Percentiles rank a stretch among this genome's conserved stretches.
phyloP scores from a whole-genome alignment of 768 basidiomycete genomes.

The Lactarius sanguifluus region DNA sequence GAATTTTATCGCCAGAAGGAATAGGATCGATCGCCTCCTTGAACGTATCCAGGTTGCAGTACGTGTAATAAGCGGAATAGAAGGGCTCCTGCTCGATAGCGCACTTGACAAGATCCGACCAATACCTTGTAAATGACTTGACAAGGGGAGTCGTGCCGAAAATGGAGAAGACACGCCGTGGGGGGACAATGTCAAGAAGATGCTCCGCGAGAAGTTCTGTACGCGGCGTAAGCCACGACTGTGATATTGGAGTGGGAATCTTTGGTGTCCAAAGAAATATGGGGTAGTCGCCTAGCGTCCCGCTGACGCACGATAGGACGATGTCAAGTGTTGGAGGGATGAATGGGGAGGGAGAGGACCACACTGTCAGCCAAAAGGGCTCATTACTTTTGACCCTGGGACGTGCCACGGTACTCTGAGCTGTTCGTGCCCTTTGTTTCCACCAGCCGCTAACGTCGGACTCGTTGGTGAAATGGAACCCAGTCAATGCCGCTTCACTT shows the following conservation, averaged over 20 bases:
- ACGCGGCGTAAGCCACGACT: slow-evolving; percentile 39
- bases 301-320: slow-evolving; percentile 48
- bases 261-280: slow-evolving; percentile 51
- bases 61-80: slow-evolving; percentile 50
- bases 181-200: slow-evolving; percentile 41
- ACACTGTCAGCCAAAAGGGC: slow-evolving; percentile 52
- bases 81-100: slow-evolving; percentile 44
- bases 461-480: slow-evolving; percentile 39
- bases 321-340: slow-evolving; percentile 40
- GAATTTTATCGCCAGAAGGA: slow-evolving; percentile 40
- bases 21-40: slow-evolving; percentile 32
- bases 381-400: slow-evolving; percentile 15
- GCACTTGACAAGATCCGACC: slow-evolving; percentile 46
- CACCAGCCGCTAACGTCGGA: slow-evolving; percentile 37
- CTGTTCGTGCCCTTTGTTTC: slow-evolving; percentile 31
- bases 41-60: slow-evolving; percentile 44
- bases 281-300: slow-evolving; percentile 48
- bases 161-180: slow-evolving; percentile 51
- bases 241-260: slow-evolving; percentile 32
- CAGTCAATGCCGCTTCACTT: slow-evolving; percentile 41
- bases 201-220: slow-evolving; percentile 41
- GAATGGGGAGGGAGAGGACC: slow-evolving; percentile 40
- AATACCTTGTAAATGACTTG: slow-evolving; percentile 44
- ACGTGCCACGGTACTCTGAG: slow-evolving; percentile 28
- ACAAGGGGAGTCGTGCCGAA: slow-evolving; percentile 47